These are phyloP conservation scores for Saccharomycopsis crataegensis DNA, from an alignment of 1,139 yeast genomes.

Conservation along the genomic window DNA sequence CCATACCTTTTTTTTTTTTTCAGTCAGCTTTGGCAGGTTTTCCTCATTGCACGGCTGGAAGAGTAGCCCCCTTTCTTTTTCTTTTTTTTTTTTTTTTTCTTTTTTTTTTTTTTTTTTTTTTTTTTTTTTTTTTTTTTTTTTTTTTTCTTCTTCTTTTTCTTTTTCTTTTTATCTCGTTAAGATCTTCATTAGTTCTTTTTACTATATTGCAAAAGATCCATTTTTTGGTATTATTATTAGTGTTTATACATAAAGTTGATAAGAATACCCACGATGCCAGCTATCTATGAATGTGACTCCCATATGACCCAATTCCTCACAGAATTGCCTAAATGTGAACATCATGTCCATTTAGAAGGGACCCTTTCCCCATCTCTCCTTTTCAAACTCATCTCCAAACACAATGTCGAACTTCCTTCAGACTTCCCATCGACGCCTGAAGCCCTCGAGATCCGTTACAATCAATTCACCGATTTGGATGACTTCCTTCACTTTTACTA, in stretches of 20 bases:
- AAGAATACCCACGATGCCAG: neutral
- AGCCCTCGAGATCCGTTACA: constrained; percentile 51
- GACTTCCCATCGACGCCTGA: constrained; percentile 49
- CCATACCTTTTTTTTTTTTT: too few relatives aligned
- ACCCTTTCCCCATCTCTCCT: constrained; percentile 66
- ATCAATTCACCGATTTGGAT: constrained; percentile 56
- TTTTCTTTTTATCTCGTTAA: neutral
- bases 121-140: neutral
- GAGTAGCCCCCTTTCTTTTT: neutral
- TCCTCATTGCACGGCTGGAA: too few relatives aligned
- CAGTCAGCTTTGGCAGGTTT: too few relatives aligned
- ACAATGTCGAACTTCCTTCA: constrained; percentile 46
- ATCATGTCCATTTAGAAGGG: constrained; percentile 76
- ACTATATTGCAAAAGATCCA: neutral
- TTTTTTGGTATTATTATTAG: neutral
- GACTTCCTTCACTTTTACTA: constrained; percentile 74
- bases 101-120: neutral
- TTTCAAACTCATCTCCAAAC: constrained; percentile 56
- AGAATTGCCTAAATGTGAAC: constrained; percentile 77
- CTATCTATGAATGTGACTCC: neutral
- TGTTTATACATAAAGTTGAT: neutral
- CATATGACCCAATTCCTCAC: constrained; percentile 36
- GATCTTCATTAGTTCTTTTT: neutral
- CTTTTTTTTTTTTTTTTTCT: neutral
- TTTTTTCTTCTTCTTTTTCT: neutral